Evolutionary conservation across 345 rosid species (phyloP).

Genomic region (Camelina laxa): DNA sequence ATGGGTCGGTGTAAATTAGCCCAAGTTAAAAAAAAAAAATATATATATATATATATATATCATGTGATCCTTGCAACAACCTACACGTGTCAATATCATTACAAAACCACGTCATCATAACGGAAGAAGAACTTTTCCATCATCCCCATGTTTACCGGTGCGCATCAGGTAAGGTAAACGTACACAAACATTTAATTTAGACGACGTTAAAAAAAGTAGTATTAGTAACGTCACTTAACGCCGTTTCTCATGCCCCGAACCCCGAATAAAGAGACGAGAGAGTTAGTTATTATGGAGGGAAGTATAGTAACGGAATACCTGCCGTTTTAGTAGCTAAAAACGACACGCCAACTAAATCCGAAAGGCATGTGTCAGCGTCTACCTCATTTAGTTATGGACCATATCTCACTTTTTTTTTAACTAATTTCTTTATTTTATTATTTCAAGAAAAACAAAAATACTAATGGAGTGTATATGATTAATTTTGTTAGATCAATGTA

Average conservation of each 20-base stretch:
- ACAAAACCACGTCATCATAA: constrained; percentile 22
- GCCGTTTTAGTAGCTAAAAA: constrained; percentile 43
- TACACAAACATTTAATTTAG: constrained; percentile 27
- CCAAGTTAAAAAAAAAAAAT: too few relatives aligned
- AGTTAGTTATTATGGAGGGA: constrained; percentile 29
- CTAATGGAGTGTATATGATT: not conserved
- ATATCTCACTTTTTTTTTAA: constrained; percentile 6
- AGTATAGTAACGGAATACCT: constrained; percentile 43
- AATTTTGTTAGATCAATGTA: not conserved
- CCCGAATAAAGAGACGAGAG: not conserved
- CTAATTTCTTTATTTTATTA: not conserved
- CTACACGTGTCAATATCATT: constrained; percentile 4
- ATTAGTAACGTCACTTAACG: constrained; percentile 38
- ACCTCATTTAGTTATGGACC: constrained; percentile 31
- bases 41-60: too few relatives aligned
- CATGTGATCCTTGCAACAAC: constrained; percentile 45
- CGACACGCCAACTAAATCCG: constrained; percentile 46
- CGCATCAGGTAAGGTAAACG: constrained; percentile 43
- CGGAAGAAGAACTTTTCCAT: constrained; percentile 24
- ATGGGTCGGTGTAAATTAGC: too few relatives aligned
- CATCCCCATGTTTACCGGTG: constrained; percentile 35
- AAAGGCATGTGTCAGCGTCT: constrained; percentile 43
- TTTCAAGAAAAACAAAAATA: not conserved
- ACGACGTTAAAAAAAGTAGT: constrained; percentile 27
- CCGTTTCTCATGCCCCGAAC: constrained; percentile 19